Evolutionary conservation across 768 basidiomycete genomes (phyloP).

Genomic region (Asterophora lycoperdoides): DNA sequence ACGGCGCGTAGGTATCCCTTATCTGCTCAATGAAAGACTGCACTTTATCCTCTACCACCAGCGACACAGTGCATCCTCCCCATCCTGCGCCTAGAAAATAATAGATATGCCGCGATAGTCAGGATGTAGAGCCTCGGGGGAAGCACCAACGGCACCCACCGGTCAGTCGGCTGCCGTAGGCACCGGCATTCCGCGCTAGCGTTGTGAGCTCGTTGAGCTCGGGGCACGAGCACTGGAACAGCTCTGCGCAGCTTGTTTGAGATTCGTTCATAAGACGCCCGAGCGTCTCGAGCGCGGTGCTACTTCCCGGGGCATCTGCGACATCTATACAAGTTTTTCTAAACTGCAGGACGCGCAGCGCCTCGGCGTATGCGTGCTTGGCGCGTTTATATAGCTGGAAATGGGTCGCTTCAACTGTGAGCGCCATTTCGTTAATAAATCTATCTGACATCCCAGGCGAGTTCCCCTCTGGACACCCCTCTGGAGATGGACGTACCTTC

Average conservation of each 20-base stretch:
- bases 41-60: conserved; percentile 64
- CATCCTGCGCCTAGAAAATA: conserved; percentile 70
- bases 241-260: conserved; percentile 60
- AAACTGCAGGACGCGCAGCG: conserved; percentile 76
- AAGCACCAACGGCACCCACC: conserved; percentile 36
- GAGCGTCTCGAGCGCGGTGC: conserved; percentile 40
- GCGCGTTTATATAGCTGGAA: conserved; percentile 84
- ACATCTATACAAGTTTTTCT: conserved; percentile 57
- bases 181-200: conserved; percentile 66
- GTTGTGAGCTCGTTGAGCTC: conserved; percentile 69
- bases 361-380: conserved; percentile 78
- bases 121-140: not conserved
- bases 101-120: not conserved
- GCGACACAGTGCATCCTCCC: conserved; percentile 87
- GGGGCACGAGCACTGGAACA: conserved; percentile 77
- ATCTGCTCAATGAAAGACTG: conserved; percentile 60
- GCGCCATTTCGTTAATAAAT: not conserved
- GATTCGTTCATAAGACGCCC: conserved; percentile 78
- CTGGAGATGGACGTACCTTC: conserved; percentile 48
- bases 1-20: conserved; percentile 59
- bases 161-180: conserved; percentile 80
- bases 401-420: conserved; percentile 69
- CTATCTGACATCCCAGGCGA: too few relatives aligned
- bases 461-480: too few relatives aligned
- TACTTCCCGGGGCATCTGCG: conserved; percentile 21